These are phyloP conservation scores for Daldinia loculata DNA, from an alignment of 495 filamentous ascomycete genomes.

Conservation along the genomic window DNA sequence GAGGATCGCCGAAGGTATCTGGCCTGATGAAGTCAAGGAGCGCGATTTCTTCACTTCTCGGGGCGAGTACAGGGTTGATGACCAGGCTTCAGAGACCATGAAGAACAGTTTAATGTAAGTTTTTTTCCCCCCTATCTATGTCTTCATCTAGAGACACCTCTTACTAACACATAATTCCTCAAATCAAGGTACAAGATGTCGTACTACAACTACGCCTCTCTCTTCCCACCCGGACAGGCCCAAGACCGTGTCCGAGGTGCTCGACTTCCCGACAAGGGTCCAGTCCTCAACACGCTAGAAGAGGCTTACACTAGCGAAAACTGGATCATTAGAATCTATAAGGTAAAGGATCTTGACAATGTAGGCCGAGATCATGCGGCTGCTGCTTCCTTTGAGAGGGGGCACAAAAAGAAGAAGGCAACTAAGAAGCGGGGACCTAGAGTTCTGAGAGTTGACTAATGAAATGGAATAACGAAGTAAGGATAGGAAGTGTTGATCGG, in stretches of 20 bases:
- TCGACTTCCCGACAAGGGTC: slow-evolving; percentile 83
- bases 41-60: slow-evolving; percentile 94
- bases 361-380: slow-evolving; percentile 87
- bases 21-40: slow-evolving; percentile 98
- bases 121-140: not conserved
- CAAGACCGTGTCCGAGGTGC: slow-evolving; percentile 87
- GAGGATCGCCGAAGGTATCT: slow-evolving; percentile 97
- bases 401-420: slow-evolving; percentile 91
- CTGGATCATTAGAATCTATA: slow-evolving; percentile 99
- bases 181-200: slow-evolving; percentile 97
- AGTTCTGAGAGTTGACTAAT: slow-evolving; percentile 83
- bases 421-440: slow-evolving; percentile 80
- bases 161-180: slow-evolving; percentile 8
- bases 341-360: slow-evolving; percentile 99
- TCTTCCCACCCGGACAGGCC: slow-evolving; percentile 93
- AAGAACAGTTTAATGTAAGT: slow-evolving; percentile 97
- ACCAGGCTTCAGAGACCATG: slow-evolving; percentile 95
- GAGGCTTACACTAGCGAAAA: slow-evolving; percentile 99
- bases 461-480: slow-evolving; percentile 14
- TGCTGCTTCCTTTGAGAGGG: slow-evolving; percentile 88
- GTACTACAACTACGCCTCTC: slow-evolving; percentile 94
- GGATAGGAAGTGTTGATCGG: not conserved
- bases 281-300: slow-evolving; percentile 86
- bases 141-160: not conserved
- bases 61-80: slow-evolving; percentile 96